Conservation (phyloP, 345 rosid species). For the Aquilaria sinensis region DNA sequence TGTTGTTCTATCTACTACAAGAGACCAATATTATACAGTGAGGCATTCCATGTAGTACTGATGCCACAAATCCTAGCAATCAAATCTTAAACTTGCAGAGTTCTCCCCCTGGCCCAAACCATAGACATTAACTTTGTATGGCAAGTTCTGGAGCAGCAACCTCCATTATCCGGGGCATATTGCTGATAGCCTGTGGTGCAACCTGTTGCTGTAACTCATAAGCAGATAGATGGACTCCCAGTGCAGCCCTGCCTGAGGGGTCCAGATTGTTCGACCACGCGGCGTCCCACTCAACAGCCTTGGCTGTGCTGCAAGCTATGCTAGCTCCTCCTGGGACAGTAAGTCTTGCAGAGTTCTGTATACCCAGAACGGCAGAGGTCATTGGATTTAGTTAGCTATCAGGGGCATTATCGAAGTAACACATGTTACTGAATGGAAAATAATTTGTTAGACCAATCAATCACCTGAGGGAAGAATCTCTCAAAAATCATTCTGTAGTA, state of each 20-base stretch:
- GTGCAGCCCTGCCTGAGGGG: constrained; percentile 94
- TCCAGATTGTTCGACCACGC: constrained; percentile 83
- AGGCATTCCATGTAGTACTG: constrained; percentile 3
- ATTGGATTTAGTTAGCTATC: neutral
- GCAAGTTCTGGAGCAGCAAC: constrained; percentile 34
- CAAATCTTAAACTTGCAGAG: neutral
- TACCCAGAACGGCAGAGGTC: neutral
- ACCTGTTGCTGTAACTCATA: constrained; percentile 33
- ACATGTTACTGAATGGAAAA: neutral
- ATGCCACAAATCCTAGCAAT: constrained; percentile 4
- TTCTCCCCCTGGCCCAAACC: neutral
- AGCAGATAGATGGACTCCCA: constrained; percentile 80
- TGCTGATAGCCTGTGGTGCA: constrained; percentile 32
- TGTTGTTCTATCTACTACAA: constrained; percentile 5
- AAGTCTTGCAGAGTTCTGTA: constrained; percentile 76
- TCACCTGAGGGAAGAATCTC: constrained; percentile 90
- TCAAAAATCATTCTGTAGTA: constrained; percentile 89
- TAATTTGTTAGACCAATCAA: neutral
- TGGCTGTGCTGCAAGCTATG: constrained; percentile 86
- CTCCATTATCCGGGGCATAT: constrained; percentile 41
- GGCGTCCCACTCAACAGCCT: constrained; percentile 86
- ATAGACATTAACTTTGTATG: constrained; percentile 35
- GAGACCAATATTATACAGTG: constrained; percentile 9
- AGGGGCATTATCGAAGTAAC: neutral
- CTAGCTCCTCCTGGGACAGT: constrained; percentile 92